A percentile compares a stretch with the other conserved stretches of the same genome.
Conservation (phyloP, 2,329 filamentous ascomycete genomes). For the Cytospora chrysosperma region DNA sequence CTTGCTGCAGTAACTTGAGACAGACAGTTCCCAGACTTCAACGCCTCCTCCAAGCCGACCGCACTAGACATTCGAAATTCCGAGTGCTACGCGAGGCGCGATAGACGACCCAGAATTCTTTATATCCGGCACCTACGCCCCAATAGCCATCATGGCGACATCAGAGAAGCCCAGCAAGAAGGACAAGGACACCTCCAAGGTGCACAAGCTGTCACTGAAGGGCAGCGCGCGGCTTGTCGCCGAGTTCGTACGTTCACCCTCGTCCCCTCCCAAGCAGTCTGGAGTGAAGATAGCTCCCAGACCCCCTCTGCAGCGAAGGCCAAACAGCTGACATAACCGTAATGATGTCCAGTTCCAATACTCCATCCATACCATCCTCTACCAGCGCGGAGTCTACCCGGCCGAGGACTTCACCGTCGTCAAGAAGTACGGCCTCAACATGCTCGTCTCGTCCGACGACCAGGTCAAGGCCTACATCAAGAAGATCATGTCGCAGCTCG, state of each 20-base stretch:
- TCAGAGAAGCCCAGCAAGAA: constrained; percentile 29
- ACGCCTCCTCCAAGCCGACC: not conserved
- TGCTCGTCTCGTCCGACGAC: constrained; percentile 94
- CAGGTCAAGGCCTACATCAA: constrained; percentile 99
- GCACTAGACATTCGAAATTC: not conserved
- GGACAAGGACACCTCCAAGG: constrained; percentile 75
- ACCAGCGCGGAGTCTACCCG: constrained; percentile 79
- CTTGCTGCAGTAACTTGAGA: not conserved
- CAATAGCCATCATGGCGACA: constrained; percentile 22
- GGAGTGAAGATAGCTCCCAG: too few species aligned
- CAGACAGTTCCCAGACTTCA: not conserved
- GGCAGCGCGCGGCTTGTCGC: constrained; percentile 83
- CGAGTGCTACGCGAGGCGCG: not conserved
- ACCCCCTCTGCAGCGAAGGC: not conserved
- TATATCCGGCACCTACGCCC: not conserved
- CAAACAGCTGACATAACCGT: constrained; percentile 25
- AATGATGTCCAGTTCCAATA: constrained; percentile 73
- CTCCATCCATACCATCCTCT: constrained; percentile 96
- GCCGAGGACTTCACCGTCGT: constrained; percentile 96
- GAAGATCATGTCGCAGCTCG: constrained; percentile 95
- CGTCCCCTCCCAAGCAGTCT: not conserved
- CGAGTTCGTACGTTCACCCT: constrained; percentile 73
- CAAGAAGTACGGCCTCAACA: constrained; percentile 99
- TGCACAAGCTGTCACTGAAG: constrained; percentile 91
- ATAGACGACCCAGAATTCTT: not conserved